phyloP scores from a whole-genome alignment of 2,329 filamentous ascomycete species.

The Verticillium klebahnii region DNA sequence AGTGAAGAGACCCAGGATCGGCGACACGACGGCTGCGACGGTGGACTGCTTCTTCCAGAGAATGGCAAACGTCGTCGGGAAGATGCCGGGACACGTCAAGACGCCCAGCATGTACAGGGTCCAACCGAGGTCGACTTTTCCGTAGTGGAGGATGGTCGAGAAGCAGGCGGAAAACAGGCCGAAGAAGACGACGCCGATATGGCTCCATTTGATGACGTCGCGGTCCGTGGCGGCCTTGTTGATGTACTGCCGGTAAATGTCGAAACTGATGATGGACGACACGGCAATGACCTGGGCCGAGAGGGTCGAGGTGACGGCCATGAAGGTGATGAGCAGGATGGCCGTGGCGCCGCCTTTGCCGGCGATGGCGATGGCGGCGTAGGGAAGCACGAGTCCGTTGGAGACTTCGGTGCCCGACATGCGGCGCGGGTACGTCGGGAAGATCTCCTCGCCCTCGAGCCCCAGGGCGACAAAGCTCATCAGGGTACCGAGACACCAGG shows the following conservation, averaged over 20 bases:
- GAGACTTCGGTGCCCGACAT: constrained; percentile 59
- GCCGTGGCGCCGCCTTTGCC: constrained; percentile 67
- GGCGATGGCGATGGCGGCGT: constrained; percentile 63
- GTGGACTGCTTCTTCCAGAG: constrained; percentile 46
- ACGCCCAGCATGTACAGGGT: constrained; percentile 51
- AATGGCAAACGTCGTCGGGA: constrained; percentile 48
- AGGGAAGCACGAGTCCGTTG: constrained; percentile 65
- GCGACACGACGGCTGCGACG: constrained; percentile 43
- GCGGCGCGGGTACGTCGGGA: constrained; percentile 49
- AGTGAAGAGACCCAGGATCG: constrained; percentile 43
- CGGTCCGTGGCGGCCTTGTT: constrained; percentile 38
- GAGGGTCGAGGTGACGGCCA: constrained; percentile 64
- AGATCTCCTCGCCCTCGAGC: constrained; percentile 40
- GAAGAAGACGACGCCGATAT: constrained; percentile 48
- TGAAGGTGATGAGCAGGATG: constrained; percentile 66
- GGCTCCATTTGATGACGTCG: constrained; percentile 46
- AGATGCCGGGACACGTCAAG: constrained; percentile 47
- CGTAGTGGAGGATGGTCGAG: constrained; percentile 48
- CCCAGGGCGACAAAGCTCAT: constrained; percentile 43
- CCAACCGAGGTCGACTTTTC: constrained; percentile 49
- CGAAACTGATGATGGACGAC: constrained; percentile 48
- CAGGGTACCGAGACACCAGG: constrained; percentile 47
- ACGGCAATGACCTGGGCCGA: constrained; percentile 49
- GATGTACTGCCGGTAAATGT: constrained; percentile 47
- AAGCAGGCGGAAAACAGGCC: constrained; percentile 46